Conservation (phyloP, 306 rosid species). For the Comarum palustre region DNA sequence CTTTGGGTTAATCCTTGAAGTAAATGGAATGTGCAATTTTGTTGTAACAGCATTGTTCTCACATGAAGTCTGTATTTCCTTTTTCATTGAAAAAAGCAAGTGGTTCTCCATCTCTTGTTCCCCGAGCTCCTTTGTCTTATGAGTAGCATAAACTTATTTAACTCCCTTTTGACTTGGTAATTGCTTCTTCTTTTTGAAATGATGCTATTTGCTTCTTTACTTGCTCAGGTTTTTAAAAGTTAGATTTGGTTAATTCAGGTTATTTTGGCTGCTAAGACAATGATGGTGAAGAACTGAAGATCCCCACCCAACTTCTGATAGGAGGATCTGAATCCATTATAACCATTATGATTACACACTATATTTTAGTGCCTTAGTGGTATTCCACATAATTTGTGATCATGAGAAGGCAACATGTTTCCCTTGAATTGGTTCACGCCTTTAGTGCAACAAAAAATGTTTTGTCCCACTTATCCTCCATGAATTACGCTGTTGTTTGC, state of each 20-base stretch:
- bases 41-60: not conserved
- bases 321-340: not conserved
- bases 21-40: not conserved
- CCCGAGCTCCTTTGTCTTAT: not conserved
- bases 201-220: not conserved
- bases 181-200: not conserved
- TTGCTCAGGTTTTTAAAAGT: not conserved
- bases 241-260: not conserved
- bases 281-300: not conserved
- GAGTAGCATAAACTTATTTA: not conserved
- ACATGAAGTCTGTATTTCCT: not conserved
- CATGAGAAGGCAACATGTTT: not conserved
- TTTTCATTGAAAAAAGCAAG: not conserved
- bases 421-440: not conserved
- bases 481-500: not conserved
- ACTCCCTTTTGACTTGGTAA: not conserved
- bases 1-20: not conserved
- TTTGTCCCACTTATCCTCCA: constrained; percentile 8
- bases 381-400: not conserved
- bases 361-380: not conserved
- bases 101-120: not conserved
- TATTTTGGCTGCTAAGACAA: not conserved
- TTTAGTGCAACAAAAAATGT: not conserved
- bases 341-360: not conserved
- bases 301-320: not conserved